Evolutionary conservation across 441 rosid genomes (phyloP), one percentile per base, ranked within the genome.

Genomic region (Flueggea neowawraea): DNA sequence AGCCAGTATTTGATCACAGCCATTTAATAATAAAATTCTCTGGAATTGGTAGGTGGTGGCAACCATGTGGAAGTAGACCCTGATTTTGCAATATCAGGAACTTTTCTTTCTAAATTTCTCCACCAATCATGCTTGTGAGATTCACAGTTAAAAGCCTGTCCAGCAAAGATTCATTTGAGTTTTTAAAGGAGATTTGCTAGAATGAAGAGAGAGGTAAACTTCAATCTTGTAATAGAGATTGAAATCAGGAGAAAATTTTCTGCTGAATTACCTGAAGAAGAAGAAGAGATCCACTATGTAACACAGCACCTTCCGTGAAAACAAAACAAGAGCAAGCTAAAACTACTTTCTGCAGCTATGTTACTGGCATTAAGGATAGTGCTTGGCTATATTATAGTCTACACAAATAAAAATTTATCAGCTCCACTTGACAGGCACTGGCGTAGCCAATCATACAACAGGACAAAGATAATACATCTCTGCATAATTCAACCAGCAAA

Each of bases 11-110:
- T 22, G 28, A 22, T 22, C 28, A 22, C 28, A 22, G 28, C 28
- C 28, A 22, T 22, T 22, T 22, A 22, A 22, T 22, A 22, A 22
- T 22, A 22, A 22, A 22, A 22, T 22, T 22, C 28, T 22, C 28
- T 22, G 60, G 97, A 91, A 55, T 91, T 75, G 72, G 75, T 59
- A 10, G 94, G 82, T 32, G 97, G 99, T 39, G 96, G 99, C 72
- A 94, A 75, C 97, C 99, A 94, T 10, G 84, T 84, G 44, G 95
- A 79, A 12, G 97, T 87, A 68, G 87, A 94, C 71, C 99, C 99
- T 16, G 95, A 84, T 69, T 86, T 82, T 16, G 96, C 85, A 15
- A 91, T 84, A 54, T 89, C 94, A 1, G 83, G 72, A 63, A 89
- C 84, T 76, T 84, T 94, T 55, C 60, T 45, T 50, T 84, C 97